phyloP scores from a whole-genome alignment of 495 filamentous ascomycete genomes.

The Trichoderma asperelloides region DNA sequence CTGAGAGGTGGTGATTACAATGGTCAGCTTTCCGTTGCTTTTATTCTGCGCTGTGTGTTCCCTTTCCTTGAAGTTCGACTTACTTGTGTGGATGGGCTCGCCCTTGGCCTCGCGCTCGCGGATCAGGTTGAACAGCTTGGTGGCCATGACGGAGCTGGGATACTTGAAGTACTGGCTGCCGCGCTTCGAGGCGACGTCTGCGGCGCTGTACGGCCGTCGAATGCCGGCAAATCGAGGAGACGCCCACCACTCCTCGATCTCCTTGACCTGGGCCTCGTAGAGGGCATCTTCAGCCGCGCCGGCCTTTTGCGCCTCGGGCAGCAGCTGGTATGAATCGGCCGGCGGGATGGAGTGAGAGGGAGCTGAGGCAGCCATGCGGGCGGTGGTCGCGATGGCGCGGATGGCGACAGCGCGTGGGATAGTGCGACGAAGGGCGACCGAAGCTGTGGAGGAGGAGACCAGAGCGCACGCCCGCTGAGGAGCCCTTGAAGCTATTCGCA shows the following conservation, averaged over 20 bases:
- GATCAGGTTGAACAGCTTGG: conserved; percentile 85
- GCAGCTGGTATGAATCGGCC: conserved; percentile 70
- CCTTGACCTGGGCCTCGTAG: conserved; percentile 67
- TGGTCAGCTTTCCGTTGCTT: neutral
- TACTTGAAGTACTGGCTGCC: conserved; percentile 80
- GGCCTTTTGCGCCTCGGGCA: conserved; percentile 61
- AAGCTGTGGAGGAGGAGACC: neutral
- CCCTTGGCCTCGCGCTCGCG: conserved; percentile 64
- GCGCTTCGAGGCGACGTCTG: conserved; percentile 85
- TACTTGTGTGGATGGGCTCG: conserved; percentile 85
- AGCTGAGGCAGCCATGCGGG: conserved; percentile 22
- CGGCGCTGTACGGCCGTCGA: conserved; percentile 81
- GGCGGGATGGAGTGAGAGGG: conserved; percentile 46
- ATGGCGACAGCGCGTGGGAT: conserved; percentile 13
- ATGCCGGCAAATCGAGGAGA: conserved; percentile 78
- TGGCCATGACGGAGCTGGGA: conserved; percentile 84
- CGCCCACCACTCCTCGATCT: conserved; percentile 83
- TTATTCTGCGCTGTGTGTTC: neutral
- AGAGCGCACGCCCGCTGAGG: conserved; percentile 1
- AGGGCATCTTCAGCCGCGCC: conserved; percentile 74
- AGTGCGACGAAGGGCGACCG: neutral
- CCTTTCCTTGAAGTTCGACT: conserved; percentile 19
- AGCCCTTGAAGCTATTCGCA: conserved; percentile 6
- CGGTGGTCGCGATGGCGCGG: conserved; percentile 18
- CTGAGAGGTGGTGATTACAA: conserved; percentile 27